Base-by-base conservation (phyloP, 2,329 filamentous ascomycete species). In the Thielaviopsis populi region DNA sequence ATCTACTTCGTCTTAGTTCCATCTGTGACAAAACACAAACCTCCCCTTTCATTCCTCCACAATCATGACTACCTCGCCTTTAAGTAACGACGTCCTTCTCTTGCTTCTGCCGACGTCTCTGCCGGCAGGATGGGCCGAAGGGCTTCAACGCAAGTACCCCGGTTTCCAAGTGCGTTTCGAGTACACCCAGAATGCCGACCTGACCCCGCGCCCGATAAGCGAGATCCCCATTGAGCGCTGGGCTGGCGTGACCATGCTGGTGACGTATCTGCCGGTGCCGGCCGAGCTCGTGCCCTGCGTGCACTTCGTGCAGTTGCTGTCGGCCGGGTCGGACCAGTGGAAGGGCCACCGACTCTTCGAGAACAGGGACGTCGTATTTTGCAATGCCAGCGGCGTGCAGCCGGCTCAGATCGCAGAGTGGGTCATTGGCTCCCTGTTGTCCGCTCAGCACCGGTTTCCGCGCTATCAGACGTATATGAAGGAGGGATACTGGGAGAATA, bases 361-460 rank as follows among this genome's bases (percentile, higher is more conserved):
- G 24, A 77, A 81, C 24, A 80, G 77, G 0, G 73, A 80, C 59
- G 71, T 82, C 7, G 69, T 72, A 0, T 80, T 84, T 66, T 80
- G 77, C 54, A 81, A 80, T 0, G 79, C 80, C 0, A 83, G 81
- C 65, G 81, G 81, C 0, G 78, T 83, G n/a, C 79, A 82, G 48
- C 80, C 79, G 1, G 80, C 80, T 1, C 80, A 82, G 68, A 83
- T 83, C 66, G 72, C 80, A 0, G 80, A 83, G 70, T 83, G 80
- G 80, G 74, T 83, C 6, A 76, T 82, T 27, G 70, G 73, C 24
- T 82, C 79, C 0, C 82, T 76, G 68, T 71, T 83, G 1, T 74
- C 78, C 0, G 74, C 76, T 60, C 76, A 80, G 67, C 79, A 81
- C 17, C 6, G 27, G 79, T 79, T 81, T 2, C 74, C 76, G 1